Conservation (phyloP, 164 flowering plant species). For the Annona cherimola region DNA sequence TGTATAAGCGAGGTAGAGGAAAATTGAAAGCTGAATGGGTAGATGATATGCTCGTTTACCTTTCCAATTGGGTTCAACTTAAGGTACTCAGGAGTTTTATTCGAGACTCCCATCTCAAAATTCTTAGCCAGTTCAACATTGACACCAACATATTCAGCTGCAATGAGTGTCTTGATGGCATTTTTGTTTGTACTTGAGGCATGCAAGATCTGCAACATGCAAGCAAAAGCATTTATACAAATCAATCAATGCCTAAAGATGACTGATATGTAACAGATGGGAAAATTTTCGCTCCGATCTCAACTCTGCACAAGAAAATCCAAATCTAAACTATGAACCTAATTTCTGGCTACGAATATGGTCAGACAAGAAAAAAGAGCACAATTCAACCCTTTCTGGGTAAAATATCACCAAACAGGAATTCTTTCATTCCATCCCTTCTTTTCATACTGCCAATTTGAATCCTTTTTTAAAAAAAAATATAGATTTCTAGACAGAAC, state of each 20-base stretch:
- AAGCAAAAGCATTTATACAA: background rate
- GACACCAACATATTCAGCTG: constrained; percentile 61
- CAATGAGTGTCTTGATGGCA: constrained; percentile 57
- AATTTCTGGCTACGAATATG: background rate
- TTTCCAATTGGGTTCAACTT: constrained; percentile 81
- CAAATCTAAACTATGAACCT: background rate
- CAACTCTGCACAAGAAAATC: background rate
- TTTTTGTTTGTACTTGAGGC: constrained; percentile 47
- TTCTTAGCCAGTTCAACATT: constrained; percentile 36
- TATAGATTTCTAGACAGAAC: too few relatives aligned
- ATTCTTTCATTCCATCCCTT: too few relatives aligned
- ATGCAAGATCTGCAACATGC: constrained; percentile 44
- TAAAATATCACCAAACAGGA: too few relatives aligned
- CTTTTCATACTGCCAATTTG: too few relatives aligned
- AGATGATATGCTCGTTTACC: constrained; percentile 25
- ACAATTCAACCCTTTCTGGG: too few relatives aligned
- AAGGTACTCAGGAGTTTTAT: constrained; percentile 57
- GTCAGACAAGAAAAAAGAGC: background rate
- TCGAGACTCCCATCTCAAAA: constrained; percentile 73
- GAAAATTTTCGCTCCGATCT: background rate
- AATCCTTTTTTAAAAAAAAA: too few relatives aligned
- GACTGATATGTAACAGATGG: background rate
- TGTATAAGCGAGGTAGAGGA: background rate
- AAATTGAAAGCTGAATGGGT: too few relatives aligned
- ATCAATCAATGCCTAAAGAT: background rate